Percentiles rank a stretch among this genome's conserved stretches.
Evolutionary conservation across 129 eudicot genomes (phyloP).

Genomic region (Lactuca sativa): DNA sequence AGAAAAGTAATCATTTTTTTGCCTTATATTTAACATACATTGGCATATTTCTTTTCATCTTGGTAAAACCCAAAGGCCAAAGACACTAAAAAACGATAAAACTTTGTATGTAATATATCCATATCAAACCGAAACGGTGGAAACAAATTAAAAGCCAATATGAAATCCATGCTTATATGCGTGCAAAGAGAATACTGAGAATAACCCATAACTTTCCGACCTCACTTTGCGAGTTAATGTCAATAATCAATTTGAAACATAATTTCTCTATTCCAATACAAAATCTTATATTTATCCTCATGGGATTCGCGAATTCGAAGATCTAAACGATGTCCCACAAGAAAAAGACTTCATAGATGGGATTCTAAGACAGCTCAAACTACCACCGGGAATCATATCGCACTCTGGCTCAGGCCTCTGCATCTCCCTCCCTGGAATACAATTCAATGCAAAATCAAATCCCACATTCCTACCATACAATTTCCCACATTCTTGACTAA

Average conservation of each 20-base stretch:
- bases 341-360: slow-evolving; percentile 56
- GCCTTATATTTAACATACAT: too few relatives aligned
- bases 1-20: too few relatives aligned
- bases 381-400: slow-evolving; percentile 55
- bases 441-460: slow-evolving; percentile 68
- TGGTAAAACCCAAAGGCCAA: too few relatives aligned
- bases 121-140: too few relatives aligned
- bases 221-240: slow-evolving; percentile 4
- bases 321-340: slow-evolving; percentile 54
- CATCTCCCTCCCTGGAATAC: slow-evolving; percentile 75
- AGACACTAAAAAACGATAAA: too few relatives aligned
- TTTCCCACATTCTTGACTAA: slow-evolving; percentile 49
- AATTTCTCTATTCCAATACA: slow-evolving; percentile 3
- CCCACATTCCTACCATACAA: slow-evolving; percentile 49
- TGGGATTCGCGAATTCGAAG: slow-evolving; percentile 30
- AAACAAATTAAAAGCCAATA: too few relatives aligned
- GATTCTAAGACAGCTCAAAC: slow-evolving; percentile 67
- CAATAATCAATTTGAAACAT: not conserved
- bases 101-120: too few relatives aligned
- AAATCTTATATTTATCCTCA: not conserved
- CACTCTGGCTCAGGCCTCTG: slow-evolving; percentile 94
- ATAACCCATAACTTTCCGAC: slow-evolving; percentile 3
- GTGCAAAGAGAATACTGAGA: too few relatives aligned
- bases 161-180: too few relatives aligned
- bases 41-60: too few relatives aligned